Base-by-base conservation (phyloP, 371 early-diverging fungal species). In the Apophysomyces trapeziformis region DNA sequence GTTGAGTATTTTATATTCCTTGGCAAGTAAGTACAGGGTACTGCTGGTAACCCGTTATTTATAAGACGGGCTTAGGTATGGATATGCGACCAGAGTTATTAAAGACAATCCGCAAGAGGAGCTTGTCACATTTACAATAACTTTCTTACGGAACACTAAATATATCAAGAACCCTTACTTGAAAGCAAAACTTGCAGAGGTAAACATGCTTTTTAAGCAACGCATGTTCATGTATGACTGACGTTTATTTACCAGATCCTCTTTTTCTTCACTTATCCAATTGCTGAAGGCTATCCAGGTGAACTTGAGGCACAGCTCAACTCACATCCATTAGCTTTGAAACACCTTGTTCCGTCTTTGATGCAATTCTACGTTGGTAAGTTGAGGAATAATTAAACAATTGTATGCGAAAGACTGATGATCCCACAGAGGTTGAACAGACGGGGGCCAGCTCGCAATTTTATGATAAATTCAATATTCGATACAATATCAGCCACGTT, bases 381-480 rank as follows among this genome's bases (percentile, higher is more conserved):
- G 85, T 26, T 26, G 73, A 11, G 6, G 47, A 50, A 8, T 35
- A 37, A n/a, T 5, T 50, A n/a, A 59, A 60, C 21, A 38, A 38
- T 16, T 13, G 35, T 3, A 5, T 35, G 36, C 5, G 9, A 13
- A n/a, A 41, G 37, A 5, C 2, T 39, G 5, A 9, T 50, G 38
- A 60, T 41, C 16, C 21, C 26, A 60, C 1, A 76, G 96, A 97
- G 68, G 95, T 96, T 13, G 99, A 99, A 74, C 92, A 94, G 45
- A 97, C 98, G 0, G 99, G 98, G 11, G 84, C 90, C 8, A 87
- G 88, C 65, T 90, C 93, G 0, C 96, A 96, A 69, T 99, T 99
- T 74, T 98, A 97, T 70, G 99, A 99, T 77, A 99, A 99, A 78
- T 97, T 98, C 83, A 96, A 93, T 72, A 95, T 96, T 66, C 91